A percentile compares a stretch with the other conserved stretches of the same genome.
Conservation (phyloP, 2,329 filamentous ascomycete species). For the Botrytis tulipae region DNA sequence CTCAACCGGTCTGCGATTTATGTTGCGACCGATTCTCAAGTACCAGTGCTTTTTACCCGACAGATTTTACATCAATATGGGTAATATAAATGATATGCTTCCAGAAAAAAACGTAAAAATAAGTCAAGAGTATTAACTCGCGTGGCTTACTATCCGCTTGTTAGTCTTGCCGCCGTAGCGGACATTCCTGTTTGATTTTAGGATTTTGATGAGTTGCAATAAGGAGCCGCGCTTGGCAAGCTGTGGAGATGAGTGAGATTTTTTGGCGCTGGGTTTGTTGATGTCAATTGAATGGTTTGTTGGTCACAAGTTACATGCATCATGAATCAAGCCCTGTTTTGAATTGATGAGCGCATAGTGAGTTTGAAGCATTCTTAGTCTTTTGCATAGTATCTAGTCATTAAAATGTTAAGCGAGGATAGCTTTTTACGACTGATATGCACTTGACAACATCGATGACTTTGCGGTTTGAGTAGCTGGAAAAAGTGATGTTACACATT, state of each 20-base stretch:
- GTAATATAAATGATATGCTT: not conserved
- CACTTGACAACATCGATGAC: too few species aligned
- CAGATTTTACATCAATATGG: fast-evolving
- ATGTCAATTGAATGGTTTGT: too few species aligned
- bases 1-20: not conserved
- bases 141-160: not conserved
- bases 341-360: not conserved
- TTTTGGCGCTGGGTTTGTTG: not conserved
- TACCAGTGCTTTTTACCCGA: too few species aligned
- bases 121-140: not conserved
- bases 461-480: too few species aligned
- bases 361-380: not conserved
- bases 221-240: not conserved
- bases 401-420: not conserved
- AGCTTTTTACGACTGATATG: fast-evolving
- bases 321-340: not conserved
- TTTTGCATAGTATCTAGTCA: not conserved
- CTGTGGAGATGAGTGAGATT: not conserved
- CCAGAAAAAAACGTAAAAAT: not conserved
- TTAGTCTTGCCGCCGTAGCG: not conserved
- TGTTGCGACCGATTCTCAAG: not conserved
- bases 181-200: not conserved
- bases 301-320: not conserved
- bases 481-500: too few species aligned
- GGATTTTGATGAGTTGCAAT: not conserved